phyloP scores from a whole-genome alignment of 2,329 filamentous ascomycete genomes.

The Trichophyton mentagrophytes region DNA sequence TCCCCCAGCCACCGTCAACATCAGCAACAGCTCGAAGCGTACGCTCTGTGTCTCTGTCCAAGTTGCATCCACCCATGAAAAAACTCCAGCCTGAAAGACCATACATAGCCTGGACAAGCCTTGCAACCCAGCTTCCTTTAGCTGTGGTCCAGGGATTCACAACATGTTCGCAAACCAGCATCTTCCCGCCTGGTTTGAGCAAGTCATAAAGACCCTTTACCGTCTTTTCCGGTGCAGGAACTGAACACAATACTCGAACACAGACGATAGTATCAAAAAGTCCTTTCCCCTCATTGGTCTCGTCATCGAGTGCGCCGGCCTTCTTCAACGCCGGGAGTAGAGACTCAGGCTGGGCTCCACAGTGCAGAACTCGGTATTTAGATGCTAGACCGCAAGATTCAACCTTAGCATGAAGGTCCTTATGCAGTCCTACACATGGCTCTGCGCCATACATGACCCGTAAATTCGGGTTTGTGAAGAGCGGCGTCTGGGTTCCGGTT shows the following conservation, averaged over 20 bases:
- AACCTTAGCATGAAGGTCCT: slow-evolving; percentile 31
- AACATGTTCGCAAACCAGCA: slow-evolving; percentile 46
- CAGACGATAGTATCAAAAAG: slow-evolving; percentile 45
- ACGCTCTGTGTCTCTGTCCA: slow-evolving; percentile 38
- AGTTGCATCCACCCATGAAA: slow-evolving; percentile 40
- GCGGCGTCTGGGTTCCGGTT: slow-evolving; percentile 38
- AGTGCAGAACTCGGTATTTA: slow-evolving; percentile 40
- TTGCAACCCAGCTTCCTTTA: slow-evolving; percentile 34
- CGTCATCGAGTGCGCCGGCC: slow-evolving; percentile 26
- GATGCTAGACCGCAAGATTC: slow-evolving; percentile 29
- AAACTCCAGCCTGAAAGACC: slow-evolving; percentile 38
- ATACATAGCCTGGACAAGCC: slow-evolving; percentile 36
- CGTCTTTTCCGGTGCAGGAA: slow-evolving; percentile 37
- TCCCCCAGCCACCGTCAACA: slow-evolving; percentile 36
- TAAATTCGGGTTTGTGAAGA: slow-evolving; percentile 34
- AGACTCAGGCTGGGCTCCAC: slow-evolving; percentile 35
- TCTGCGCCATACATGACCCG: slow-evolving; percentile 43
- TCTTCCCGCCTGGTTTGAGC: slow-evolving; percentile 42
- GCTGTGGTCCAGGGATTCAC: slow-evolving; percentile 38
- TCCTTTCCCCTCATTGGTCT: slow-evolving; percentile 12
- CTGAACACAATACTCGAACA: slow-evolving; percentile 43
- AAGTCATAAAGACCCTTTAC: slow-evolving; percentile 37
- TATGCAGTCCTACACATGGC: slow-evolving; percentile 38
- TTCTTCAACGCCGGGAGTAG: slow-evolving; percentile 35
- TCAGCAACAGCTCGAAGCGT: slow-evolving; percentile 32